Percentiles rank a stretch among this genome's conserved stretches.
Evolutionary conservation across 805 yeast species (phyloP).

Genomic region (Blastobotrys attinorum): DNA sequence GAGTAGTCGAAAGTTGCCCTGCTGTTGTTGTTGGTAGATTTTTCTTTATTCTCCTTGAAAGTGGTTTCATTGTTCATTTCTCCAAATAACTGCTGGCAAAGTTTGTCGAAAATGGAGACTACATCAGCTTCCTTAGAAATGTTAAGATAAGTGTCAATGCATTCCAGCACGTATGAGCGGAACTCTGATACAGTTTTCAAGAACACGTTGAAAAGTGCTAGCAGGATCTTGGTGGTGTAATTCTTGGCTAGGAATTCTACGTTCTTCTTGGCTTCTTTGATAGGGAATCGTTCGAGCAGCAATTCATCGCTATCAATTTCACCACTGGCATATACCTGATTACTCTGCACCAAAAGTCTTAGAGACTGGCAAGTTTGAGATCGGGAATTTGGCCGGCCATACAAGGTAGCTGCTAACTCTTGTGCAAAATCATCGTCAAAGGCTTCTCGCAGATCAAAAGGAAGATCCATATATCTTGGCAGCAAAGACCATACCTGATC

Average conservation of each 20-base stretch:
- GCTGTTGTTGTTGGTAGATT: conserved; percentile 24
- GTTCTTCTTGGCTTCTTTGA: conserved; percentile 45
- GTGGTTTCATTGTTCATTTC: conserved; percentile 17
- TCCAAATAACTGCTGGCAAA: conserved; percentile 63
- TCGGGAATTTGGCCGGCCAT: conserved; percentile 67
- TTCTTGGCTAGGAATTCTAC: conserved; percentile 50
- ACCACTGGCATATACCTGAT: conserved; percentile 39
- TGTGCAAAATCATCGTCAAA: conserved; percentile 77
- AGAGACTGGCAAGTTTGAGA: conserved; percentile 78
- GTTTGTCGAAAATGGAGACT: conserved; percentile 71
- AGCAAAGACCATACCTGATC: conserved; percentile 91
- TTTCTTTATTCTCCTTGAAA: conserved; percentile 29
- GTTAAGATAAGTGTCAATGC: conserved; percentile 72
- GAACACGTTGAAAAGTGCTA: conserved; percentile 87
- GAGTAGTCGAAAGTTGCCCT: conserved; percentile 37
- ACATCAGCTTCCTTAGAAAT: conserved; percentile 63
- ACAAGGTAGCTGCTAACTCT: conserved; percentile 61
- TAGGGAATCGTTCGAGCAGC: conserved; percentile 54
- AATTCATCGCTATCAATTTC: conserved; percentile 49
- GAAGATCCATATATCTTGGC: conserved; percentile 84
- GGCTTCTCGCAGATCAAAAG: conserved; percentile 56
- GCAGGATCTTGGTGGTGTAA: conserved; percentile 62
- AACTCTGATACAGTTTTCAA: conserved; percentile 81
- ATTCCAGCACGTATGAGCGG: conserved; percentile 76
- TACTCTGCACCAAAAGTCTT: conserved; percentile 69